These are phyloP conservation scores for Gonapodya sp. DNA, from an alignment of 192 early-diverging fungal genomes.

Conservation along the genomic window DNA sequence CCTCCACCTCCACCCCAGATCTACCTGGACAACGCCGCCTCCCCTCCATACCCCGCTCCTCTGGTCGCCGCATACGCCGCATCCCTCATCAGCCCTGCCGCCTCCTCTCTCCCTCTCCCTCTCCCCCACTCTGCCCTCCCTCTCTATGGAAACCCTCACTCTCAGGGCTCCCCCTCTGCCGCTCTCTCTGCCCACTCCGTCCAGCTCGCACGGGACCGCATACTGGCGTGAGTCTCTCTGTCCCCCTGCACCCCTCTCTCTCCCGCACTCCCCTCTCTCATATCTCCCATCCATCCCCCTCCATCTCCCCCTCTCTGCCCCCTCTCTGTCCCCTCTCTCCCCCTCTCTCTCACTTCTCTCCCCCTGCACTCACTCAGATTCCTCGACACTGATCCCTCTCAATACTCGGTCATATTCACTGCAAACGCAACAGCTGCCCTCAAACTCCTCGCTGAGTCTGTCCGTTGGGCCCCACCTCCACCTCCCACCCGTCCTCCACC, in stretches of 20 bases:
- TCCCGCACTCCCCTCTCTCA: no score
- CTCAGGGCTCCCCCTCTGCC: not conserved
- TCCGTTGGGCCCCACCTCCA: not conserved
- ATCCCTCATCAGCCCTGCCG: not conserved
- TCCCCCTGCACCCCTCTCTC: no score
- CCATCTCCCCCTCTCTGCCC: no score
- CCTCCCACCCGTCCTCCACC: not conserved
- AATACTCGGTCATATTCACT: conserved; percentile 67
- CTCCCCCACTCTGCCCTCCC: no score
- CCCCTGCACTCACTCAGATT: no score
- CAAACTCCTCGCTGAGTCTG: conserved; percentile 57
- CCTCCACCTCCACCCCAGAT: not conserved
- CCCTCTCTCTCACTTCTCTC: no score
- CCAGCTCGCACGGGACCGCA: not conserved
- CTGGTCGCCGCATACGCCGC: not conserved
- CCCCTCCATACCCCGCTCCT: not conserved
- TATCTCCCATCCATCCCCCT: no score
- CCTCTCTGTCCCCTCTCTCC: no score
- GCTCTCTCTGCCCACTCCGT: not conserved
- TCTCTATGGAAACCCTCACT: not conserved
- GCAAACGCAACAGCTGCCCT: conserved; percentile 67
- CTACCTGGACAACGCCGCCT: not conserved
- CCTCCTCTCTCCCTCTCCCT: no score
- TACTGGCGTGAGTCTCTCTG: not conserved
- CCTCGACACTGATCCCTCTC: conserved; percentile 41